Base-by-base conservation (phyloP, 148 eudicot species). In the Nepenthes gracilis region DNA sequence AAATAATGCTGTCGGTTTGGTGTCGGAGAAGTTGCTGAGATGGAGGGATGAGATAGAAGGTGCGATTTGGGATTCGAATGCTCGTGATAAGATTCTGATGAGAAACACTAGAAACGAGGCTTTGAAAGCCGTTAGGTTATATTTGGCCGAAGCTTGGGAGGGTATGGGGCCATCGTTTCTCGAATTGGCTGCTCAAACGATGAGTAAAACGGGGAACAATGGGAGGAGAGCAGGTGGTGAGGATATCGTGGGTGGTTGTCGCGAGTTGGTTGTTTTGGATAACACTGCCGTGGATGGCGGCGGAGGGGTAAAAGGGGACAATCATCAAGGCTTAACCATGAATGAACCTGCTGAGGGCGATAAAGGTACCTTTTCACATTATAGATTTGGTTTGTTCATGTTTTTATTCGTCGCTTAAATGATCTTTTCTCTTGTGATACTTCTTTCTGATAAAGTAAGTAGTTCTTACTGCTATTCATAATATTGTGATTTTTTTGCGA, bases 121-220 rank as follows among this genome's bases (percentile, higher is more conserved):
- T 38, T 43, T 78, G 63, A 78, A 70, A 63, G 79, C 75, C 1
- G 76, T 90, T 37, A 62, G 50, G 12, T 61, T 5, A 57, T 84
- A 70, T 67, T 32, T 90, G 47, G 62, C n/a, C 2, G 95, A 82
- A 36, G 83, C 73, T 9, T 82, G 81, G 84, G 64, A 49, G 61
- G 59, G 57, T 35, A 45, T 76, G 80, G 95, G 95, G n/a, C 84
- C 87, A 12, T 12, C 89, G 1, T 79, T 79, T 79, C 71, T 90
- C 11, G 85, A 87, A 43, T 12, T 65, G 47, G 85, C 69, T 65
- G 81, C 77, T 2, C 66, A 40, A 5, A 64, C 50, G 55, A 45
- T 35, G n/a, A 70, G 67, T 11, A 45, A 67, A 9, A 58, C 9
- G n/a, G 35, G 70, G 23, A 66, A 65, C 61, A 40, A 15, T 65